These are phyloP conservation scores for Trichophaea hybrida DNA, from an alignment of 2,329 filamentous ascomycete species.

Conservation along the genomic window DNA sequence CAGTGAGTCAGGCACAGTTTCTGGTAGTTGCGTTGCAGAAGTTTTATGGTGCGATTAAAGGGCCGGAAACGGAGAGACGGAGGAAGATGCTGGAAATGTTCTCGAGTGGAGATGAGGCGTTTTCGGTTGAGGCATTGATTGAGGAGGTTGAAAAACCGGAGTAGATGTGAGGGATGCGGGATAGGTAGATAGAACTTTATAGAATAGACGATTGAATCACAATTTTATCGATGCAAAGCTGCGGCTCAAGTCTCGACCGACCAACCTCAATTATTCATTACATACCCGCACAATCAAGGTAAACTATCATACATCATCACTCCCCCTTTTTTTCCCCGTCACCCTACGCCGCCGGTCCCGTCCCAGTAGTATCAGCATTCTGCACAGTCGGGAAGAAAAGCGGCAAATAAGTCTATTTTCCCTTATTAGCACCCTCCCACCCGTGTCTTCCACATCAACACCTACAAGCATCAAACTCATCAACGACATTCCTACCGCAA, in stretches of 20 bases:
- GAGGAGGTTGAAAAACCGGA: constrained; percentile 76
- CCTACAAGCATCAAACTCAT: constrained; percentile 19
- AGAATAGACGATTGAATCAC: neutral
- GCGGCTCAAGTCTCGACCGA: no score
- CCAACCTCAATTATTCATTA: neutral
- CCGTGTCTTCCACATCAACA: neutral
- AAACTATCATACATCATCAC: constrained; percentile 4
- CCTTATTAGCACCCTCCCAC: constrained; percentile 1
- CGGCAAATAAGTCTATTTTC: constrained; percentile 16
- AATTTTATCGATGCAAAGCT: neutral
- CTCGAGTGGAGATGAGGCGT: constrained; percentile 57
- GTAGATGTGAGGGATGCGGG: neutral
- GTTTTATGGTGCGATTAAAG: constrained; percentile 59
- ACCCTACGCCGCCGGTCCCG: constrained; percentile 1
- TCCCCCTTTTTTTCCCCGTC: neutral
- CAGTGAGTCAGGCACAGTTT: constrained; percentile 71
- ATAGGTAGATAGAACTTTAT: neutral
- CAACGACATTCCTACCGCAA: constrained; percentile 20
- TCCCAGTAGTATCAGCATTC: constrained; percentile 1
- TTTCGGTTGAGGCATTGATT: constrained; percentile 70
- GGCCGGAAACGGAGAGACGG: constrained; percentile 39
- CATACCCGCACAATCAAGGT: neutral
- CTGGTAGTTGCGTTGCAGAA: constrained; percentile 84
- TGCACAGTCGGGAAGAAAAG: constrained; percentile 15
- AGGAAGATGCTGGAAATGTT: constrained; percentile 68